These are phyloP conservation scores for Aspergillus glaucus DNA, from an alignment of 2,329 filamentous ascomycete species.

Conservation along the genomic window DNA sequence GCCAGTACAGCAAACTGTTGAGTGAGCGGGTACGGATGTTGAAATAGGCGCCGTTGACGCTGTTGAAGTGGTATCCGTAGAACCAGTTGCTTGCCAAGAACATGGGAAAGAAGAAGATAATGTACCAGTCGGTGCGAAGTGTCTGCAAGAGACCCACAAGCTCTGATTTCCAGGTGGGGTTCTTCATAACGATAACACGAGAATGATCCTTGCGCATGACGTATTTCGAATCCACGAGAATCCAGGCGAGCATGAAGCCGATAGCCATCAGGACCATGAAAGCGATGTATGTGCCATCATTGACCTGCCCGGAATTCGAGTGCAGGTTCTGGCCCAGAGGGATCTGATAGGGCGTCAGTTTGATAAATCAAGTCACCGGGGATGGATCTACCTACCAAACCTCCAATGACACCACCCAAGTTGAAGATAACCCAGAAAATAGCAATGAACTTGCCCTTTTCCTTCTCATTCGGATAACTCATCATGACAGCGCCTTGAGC, in stretches of 20 bases:
- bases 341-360: slow-evolving; percentile 22
- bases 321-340: slow-evolving; percentile 44
- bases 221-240: slow-evolving; percentile 63
- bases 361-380: not conserved
- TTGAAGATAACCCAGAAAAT: slow-evolving; percentile 97
- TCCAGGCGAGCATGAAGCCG: slow-evolving; percentile 63
- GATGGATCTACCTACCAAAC: slow-evolving; percentile 46
- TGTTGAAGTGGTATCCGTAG: slow-evolving; percentile 73
- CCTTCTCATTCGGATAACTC: slow-evolving; percentile 73
- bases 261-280: slow-evolving; percentile 77
- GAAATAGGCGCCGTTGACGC: slow-evolving; percentile 64
- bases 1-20: slow-evolving; percentile 74
- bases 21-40: slow-evolving; percentile 68
- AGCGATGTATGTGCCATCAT: slow-evolving; percentile 77
- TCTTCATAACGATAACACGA: slow-evolving; percentile 80
- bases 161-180: slow-evolving; percentile 79
- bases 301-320: slow-evolving; percentile 34
- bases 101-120: slow-evolving; percentile 72
- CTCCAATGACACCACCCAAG: slow-evolving; percentile 79
- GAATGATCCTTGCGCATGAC: slow-evolving; percentile 73
- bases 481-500: slow-evolving; percentile 56
- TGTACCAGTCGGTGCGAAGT: slow-evolving; percentile 62
- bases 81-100: slow-evolving; percentile 77
- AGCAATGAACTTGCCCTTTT: slow-evolving; percentile 83
- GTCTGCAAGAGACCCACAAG: slow-evolving; percentile 69